Percentiles rank a stretch among this genome's conserved stretches.
These are phyloP conservation scores for Pisolithus albus DNA, from an alignment of 768 basidiomycete species.

Conservation along the genomic window DNA sequence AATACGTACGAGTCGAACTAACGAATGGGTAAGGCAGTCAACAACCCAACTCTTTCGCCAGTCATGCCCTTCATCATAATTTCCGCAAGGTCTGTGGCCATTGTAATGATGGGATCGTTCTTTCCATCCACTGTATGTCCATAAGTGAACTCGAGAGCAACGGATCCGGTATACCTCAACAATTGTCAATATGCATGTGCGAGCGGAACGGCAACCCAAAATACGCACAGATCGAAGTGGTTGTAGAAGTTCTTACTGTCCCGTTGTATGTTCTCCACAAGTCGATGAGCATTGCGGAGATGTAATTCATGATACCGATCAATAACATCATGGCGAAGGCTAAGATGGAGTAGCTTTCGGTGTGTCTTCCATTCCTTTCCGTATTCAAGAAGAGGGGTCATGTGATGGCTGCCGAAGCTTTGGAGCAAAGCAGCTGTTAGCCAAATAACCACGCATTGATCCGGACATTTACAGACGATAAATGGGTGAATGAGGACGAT, in stretches of 20 bases:
- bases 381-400: conserved; percentile 6
- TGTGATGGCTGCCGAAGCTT: conserved; percentile 9
- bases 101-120: conserved; percentile 18
- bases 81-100: conserved; percentile 12
- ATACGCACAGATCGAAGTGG: conserved; percentile 3
- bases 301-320: conserved; percentile 6
- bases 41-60: conserved; percentile 16
- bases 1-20: conserved; percentile 4
- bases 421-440: too few species aligned
- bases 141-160: conserved; percentile 19
- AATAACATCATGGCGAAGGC: conserved; percentile 4
- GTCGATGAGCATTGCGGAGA: not conserved
- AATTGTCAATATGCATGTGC: too few species aligned
- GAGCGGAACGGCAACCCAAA: not conserved
- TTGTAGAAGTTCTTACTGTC: not conserved
- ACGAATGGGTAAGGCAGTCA: conserved; percentile 23
- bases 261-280: not conserved
- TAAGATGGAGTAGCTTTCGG: conserved; percentile 9
- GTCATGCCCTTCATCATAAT: conserved; percentile 12
- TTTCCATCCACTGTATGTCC: conserved; percentile 15
- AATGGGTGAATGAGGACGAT: not conserved
- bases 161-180: too few species aligned
- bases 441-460: too few species aligned
- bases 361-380: conserved; percentile 13
- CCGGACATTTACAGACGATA: not conserved